phyloP scores from a whole-genome alignment of 1,284 basidiomycete species.

The Tetrapyrgos nigripes region DNA sequence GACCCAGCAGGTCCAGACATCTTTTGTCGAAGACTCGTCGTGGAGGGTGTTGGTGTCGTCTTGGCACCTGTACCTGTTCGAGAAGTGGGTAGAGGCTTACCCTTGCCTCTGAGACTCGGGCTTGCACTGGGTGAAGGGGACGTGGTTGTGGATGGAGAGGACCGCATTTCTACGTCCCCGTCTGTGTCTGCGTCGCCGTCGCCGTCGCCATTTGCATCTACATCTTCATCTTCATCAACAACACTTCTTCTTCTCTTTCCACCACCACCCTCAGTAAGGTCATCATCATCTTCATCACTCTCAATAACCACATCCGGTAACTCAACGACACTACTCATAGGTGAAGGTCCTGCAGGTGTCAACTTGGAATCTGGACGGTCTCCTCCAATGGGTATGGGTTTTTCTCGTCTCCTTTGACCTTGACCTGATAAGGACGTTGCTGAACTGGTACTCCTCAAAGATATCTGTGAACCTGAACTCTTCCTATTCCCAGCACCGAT shows the following conservation, averaged over 20 bases:
- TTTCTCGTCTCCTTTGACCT: not conserved
- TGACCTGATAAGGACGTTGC: not conserved
- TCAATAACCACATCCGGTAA: not conserved
- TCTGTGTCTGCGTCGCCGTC: no score
- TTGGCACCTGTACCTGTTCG: not conserved
- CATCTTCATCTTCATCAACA: constrained; percentile 1
- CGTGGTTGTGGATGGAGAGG: not conserved
- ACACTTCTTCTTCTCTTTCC: not conserved
- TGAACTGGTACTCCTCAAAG: not conserved
- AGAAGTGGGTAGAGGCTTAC: not conserved
- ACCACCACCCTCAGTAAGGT: not conserved
- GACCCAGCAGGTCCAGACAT: not conserved
- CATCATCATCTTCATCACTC: not conserved
- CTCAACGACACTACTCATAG: not conserved
- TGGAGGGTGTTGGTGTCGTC: not conserved
- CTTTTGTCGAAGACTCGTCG: not conserved
- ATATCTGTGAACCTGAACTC: not conserved
- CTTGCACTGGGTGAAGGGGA: not conserved
- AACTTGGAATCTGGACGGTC: constrained; percentile 25
- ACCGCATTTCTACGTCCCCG: constrained; percentile 7
- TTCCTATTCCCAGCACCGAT: constrained; percentile 2
- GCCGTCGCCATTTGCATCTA: not conserved
- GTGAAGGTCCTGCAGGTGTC: constrained; percentile 10
- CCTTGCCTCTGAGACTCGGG: not conserved
- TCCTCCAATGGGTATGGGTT: not conserved